These are phyloP conservation scores for Papilionanthe hybrid DNA, from an alignment of 116 monocot genomes.

Conservation along the genomic window DNA sequence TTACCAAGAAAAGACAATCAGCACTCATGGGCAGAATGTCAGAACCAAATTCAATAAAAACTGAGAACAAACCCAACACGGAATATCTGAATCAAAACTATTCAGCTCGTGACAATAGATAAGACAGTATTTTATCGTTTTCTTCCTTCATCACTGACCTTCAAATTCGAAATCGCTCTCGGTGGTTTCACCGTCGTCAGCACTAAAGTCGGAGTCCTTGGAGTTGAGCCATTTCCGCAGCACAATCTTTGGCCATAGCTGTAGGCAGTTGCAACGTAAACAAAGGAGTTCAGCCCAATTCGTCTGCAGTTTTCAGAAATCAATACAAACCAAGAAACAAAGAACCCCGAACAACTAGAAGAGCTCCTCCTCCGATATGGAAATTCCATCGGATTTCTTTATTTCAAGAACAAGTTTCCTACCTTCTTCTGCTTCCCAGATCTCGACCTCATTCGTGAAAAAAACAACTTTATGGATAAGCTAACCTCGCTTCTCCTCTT, in stretches of 20 bases:
- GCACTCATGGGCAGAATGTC: background rate
- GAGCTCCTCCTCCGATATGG: background rate
- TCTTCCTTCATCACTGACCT: slow-evolving; percentile 4
- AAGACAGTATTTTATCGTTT: background rate
- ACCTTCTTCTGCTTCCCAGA: slow-evolving; percentile 8
- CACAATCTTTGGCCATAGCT: slow-evolving; percentile 39
- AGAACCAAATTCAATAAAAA: background rate
- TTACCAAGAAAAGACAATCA: background rate
- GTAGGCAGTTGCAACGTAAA: slow-evolving; percentile 15
- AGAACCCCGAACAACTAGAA: background rate
- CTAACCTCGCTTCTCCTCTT: too few species aligned
- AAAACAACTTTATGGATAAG: background rate
- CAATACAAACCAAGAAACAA: slow-evolving; percentile 12
- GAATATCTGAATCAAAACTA: background rate
- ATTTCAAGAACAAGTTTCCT: background rate
- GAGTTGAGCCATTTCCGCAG: slow-evolving; percentile 50
- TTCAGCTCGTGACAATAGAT: background rate
- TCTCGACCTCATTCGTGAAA: background rate
- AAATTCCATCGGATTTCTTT: background rate
- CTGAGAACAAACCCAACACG: background rate
- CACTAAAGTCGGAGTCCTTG: slow-evolving; percentile 36
- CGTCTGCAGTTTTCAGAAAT: slow-evolving; percentile 12
- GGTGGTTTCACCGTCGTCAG: slow-evolving; percentile 35
- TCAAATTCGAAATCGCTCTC: slow-evolving; percentile 31
- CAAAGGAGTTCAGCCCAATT: slow-evolving; percentile 23